Conservation (phyloP, 1,284 basidiomycete genomes). For the Sporisorium reilianum region DNA sequence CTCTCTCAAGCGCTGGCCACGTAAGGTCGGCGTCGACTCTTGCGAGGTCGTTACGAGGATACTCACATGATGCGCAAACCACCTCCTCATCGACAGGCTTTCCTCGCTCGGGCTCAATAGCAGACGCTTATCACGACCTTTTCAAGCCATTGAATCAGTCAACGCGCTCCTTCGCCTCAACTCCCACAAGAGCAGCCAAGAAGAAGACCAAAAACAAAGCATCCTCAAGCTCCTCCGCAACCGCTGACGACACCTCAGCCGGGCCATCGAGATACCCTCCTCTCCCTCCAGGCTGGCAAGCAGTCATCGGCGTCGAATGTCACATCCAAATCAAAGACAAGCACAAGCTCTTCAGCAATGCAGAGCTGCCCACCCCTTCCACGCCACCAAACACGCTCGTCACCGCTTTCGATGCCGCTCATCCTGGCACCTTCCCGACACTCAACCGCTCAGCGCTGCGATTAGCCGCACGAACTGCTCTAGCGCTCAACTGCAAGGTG, state of each 20-base stretch:
- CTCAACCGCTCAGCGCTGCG: slow-evolving; percentile 84
- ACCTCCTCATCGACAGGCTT: not conserved
- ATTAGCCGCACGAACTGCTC: slow-evolving; percentile 82
- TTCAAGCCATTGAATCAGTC: not conserved
- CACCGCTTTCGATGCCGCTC: slow-evolving; percentile 86
- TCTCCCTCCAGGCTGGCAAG: slow-evolving; percentile 63
- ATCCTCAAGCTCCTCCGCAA: not conserved
- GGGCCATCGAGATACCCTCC: slow-evolving; percentile 35
- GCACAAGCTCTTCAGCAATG: slow-evolving; percentile 85
- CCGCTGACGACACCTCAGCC: slow-evolving; percentile 1
- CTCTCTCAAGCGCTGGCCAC: not conserved
- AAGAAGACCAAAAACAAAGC: slow-evolving; percentile 41
- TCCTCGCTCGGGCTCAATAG: not conserved
- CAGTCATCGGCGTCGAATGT: slow-evolving; percentile 93
- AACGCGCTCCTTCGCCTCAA: slow-evolving; percentile 3
- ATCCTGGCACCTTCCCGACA: slow-evolving; percentile 87
- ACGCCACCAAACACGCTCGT: slow-evolving; percentile 80
- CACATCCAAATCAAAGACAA: slow-evolving; percentile 92
- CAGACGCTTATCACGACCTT: not conserved
- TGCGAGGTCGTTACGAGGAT: not conserved
- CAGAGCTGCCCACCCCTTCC: slow-evolving; percentile 72
- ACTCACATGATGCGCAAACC: not conserved
- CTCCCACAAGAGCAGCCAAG: slow-evolving; percentile 11
- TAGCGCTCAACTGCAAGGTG: slow-evolving; percentile 82
- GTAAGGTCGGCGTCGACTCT: slow-evolving; percentile 12